Evolutionary conservation across 495 filamentous ascomycete species (phyloP), one percentile per base, ranked within the genome.

Genomic region (Aspergillus campestris): DNA sequence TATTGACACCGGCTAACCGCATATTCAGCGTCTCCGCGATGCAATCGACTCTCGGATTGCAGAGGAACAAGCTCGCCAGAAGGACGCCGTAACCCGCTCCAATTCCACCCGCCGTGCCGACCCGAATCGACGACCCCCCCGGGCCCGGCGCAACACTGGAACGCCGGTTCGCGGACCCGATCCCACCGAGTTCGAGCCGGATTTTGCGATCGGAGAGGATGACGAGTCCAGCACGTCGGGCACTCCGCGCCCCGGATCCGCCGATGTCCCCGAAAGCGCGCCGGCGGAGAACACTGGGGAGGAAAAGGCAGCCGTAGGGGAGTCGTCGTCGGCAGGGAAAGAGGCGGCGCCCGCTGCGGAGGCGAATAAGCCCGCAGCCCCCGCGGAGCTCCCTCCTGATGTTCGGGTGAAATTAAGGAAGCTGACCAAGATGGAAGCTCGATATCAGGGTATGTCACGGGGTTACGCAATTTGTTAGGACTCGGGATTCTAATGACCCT

Each of bases 1-100:
- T 15, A 8, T 13, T 42, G 39, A 41, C 33, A 34, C 42, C 14
- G 31, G 31, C 8, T 30, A 36, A 5, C 10, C 12, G 13, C 3
- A 29, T 24, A 6, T 7, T 45, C 60, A 95, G 87, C 83, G 87
- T 66, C 64, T 95, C 55, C 89, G 87, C 71, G 84, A 83, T 49
- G 84, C 85, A 41, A 86, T 94, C 56, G 87, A 95, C 59, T 80
- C 80, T 51, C 80, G 82, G 52, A 89, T 95, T 50, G 84, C 87
- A 52, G 86, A 95, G 68, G 89, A 95, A 72, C 87, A 92, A 65
- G 84, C 86, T 44, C 81, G 87, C 39, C 81, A 86, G 55, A 75
- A 76, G 45, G 63, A 72, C 13, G 69, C 74, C 35, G 59, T 72
- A 30, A 68, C 66, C 29, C 70, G 67, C 42, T 73, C 73, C 42